Evolutionary conservation across 2,329 filamentous ascomycete genomes (phyloP), one percentile per base, ranked within the genome.

Genomic region (Coniella lustricola): DNA sequence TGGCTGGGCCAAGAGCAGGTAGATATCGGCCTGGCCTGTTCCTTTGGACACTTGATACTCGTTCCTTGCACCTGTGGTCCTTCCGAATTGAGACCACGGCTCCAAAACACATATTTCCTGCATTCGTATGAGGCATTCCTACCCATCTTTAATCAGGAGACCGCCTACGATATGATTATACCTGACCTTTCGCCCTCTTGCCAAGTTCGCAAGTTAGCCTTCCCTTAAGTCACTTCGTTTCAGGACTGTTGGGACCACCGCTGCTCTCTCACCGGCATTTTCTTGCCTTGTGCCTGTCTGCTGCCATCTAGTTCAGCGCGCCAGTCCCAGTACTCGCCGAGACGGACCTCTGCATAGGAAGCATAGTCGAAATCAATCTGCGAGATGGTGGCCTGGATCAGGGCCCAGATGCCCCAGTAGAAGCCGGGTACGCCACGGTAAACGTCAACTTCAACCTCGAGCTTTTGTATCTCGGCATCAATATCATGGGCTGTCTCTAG

Each of bases 311-410:
- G 67, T 64, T 91, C 87, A 39, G 76, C 82, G 62, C 90, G 87
- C 89, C 89, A 96, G 3, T 85, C 89, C 78, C 85, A 95, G 68
- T 96, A 97, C 70, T 97, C 93, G 44, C 86, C 84, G 5, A 98
- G 72, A 48, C 93, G 77, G 14, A 85, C 68, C 65, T 96, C 88
- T 10, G 93, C 91, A 64, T 97, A 98, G 8, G 78, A 81, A 37
- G 89, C 87, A 64, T 98, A 98, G 68, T 98, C 90, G 62, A 98
- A 98, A 63, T 96, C 87, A 59, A 98, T 98, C 55, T 91, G 81
- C 10, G 88, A 95, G 56, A 98, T 97, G 47, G 81, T 87, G 2
- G 90, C 87, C 71, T 98, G 93, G 56, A 98, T 97, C 54, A 94
- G 72, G 7, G 90, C 86, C 93, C 93, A 98, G 50, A 96, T 89